These are phyloP conservation scores for Magnusiomyces sp. DNA, from an alignment of 1,139 yeast species.

Conservation along the genomic window DNA sequence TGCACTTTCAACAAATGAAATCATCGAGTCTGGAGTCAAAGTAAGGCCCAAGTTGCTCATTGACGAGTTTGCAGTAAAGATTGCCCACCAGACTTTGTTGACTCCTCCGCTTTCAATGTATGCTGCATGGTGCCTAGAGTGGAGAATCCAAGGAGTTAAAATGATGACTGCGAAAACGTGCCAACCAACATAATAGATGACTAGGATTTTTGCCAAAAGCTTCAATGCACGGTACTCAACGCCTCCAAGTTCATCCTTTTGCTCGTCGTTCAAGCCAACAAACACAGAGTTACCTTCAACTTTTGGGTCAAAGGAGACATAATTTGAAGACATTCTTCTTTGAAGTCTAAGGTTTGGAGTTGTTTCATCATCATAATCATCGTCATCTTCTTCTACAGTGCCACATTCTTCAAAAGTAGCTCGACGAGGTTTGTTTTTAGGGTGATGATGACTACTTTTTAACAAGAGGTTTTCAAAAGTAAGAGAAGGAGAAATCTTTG, in stretches of 20 bases:
- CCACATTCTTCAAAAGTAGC: too few species aligned
- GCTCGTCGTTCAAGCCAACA: slow-evolving; percentile 69
- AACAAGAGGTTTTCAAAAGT: background rate
- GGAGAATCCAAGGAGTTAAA: slow-evolving; percentile 59
- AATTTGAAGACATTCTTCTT: slow-evolving; percentile 35
- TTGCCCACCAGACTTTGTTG: slow-evolving; percentile 84
- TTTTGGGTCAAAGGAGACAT: slow-evolving; percentile 85
- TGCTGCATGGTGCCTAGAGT: slow-evolving; percentile 36
- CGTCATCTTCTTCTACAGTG: background rate
- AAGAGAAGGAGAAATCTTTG: too few species aligned
- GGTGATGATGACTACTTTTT: background rate
- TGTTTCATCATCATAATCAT: background rate
- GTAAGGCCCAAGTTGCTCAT: slow-evolving; percentile 83
- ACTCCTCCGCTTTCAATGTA: slow-evolving; percentile 48
- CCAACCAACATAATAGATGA: slow-evolving; percentile 65
- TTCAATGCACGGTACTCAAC: slow-evolving; percentile 90
- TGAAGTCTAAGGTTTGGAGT: slow-evolving; percentile 8
- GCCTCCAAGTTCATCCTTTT: slow-evolving; percentile 92
- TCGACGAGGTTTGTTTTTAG: background rate
- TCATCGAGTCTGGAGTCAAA: slow-evolving; percentile 71
- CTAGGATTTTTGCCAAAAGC: slow-evolving; percentile 57
- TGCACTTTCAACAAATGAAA: slow-evolving; percentile 50
- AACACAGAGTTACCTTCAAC: slow-evolving; percentile 92
- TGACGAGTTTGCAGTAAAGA: slow-evolving; percentile 67
- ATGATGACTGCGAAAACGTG: slow-evolving; percentile 53